Evolutionary conservation across 2,329 filamentous ascomycete species (phyloP).

Genomic region (Zymoseptoria brevis): DNA sequence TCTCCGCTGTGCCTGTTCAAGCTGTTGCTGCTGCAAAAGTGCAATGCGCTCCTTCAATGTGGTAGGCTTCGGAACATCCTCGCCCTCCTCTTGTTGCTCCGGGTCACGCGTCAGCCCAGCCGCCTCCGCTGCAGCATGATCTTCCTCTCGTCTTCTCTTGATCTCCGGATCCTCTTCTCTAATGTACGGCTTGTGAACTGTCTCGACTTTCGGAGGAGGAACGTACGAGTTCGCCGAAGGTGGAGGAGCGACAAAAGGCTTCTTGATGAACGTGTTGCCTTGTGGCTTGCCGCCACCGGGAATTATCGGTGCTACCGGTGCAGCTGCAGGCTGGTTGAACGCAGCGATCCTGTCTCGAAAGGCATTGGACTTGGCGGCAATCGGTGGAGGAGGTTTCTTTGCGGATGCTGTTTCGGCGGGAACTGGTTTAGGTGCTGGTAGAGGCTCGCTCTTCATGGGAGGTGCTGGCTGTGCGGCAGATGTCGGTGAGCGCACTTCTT

Average conservation of each 20-base stretch:
- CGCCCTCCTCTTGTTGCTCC: conserved; percentile 47
- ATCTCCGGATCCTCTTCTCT: conserved; percentile 75
- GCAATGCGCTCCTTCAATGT: conserved; percentile 95
- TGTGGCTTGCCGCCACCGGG: conserved; percentile 54
- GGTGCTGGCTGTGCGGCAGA: conserved; percentile 14
- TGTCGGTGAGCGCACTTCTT: conserved; percentile 22
- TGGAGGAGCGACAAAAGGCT: conserved; percentile 91
- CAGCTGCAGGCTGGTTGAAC: conserved; percentile 83
- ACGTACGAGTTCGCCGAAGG: conserved; percentile 89
- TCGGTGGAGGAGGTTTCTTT: conserved; percentile 56
- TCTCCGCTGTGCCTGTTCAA: conserved; percentile 77
- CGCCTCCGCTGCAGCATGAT: conserved; percentile 58
- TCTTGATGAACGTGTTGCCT: conserved; percentile 74
- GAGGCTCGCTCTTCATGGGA: conserved; percentile 15
- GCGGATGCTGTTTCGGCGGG: conserved; percentile 33
- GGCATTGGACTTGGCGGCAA: conserved; percentile 64
- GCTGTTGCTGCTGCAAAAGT: conserved; percentile 83
- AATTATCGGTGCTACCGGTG: conserved; percentile 85
- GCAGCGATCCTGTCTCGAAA: conserved; percentile 95
- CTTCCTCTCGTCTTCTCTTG: conserved; percentile 56
- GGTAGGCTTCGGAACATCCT: conserved; percentile 82
- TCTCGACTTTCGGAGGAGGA: conserved; percentile 59
- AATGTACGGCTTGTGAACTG: conserved; percentile 65
- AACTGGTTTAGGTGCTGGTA: conserved; percentile 29
- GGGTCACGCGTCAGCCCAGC: conserved; percentile 47